Percentiles rank a stretch among this genome's conserved stretches.
phyloP scores from a whole-genome alignment of 2,329 filamentous ascomycete genomes.

The Catunica adiposa region DNA sequence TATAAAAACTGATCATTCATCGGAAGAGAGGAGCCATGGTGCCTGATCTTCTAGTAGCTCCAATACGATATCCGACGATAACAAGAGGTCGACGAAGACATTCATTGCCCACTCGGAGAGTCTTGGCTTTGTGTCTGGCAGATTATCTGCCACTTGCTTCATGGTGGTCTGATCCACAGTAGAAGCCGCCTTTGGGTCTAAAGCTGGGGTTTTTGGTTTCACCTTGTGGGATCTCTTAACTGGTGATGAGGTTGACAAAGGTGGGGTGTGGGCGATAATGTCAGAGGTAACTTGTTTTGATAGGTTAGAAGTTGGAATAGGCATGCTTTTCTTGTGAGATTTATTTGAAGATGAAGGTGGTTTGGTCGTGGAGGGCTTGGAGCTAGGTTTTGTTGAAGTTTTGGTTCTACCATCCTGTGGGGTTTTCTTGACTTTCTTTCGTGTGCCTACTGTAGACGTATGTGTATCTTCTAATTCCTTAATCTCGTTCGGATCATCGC shows the following conservation, averaged over 20 bases:
- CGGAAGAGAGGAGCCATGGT: too few species aligned
- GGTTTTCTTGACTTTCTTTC: neutral
- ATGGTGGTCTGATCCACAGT: too few species aligned
- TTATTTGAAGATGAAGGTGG: neutral
- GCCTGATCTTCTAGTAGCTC: too few species aligned
- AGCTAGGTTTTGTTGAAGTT: neutral
- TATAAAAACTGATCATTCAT: too few species aligned
- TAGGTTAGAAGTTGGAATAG: neutral
- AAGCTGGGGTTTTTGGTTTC: neutral
- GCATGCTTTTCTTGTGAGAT: neutral
- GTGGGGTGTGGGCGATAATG: too few species aligned
- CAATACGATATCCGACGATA: too few species aligned
- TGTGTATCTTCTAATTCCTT: neutral
- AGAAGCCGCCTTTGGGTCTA: neutral
- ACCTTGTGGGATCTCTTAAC: neutral
- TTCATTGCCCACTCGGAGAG: too few species aligned
- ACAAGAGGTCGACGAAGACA: too few species aligned
- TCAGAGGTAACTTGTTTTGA: too few species aligned
- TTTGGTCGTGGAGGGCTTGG: neutral
- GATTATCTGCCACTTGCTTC: too few species aligned
- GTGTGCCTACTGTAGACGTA: neutral
- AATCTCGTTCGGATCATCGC: neutral
- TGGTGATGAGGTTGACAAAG: too few species aligned
- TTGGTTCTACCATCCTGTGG: neutral
- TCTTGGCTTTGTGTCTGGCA: too few species aligned